Base-by-base conservation (phyloP, 495 filamentous ascomycete genomes). In the Astrocystis sublimbata region DNA sequence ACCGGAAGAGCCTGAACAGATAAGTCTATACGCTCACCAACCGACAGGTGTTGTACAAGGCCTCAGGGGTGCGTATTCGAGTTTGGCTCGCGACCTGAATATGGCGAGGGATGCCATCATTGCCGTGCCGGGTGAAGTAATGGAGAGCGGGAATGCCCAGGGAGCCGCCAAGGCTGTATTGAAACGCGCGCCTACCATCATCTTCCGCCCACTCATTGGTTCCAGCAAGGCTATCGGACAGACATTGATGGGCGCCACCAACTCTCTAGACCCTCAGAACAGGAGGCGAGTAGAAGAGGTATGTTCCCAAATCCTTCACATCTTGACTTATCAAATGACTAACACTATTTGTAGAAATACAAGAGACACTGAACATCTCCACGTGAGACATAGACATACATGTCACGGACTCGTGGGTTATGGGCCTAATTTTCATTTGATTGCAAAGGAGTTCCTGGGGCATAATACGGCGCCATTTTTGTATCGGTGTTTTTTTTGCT, bases 1-100 rank as follows among this genome's bases (percentile, higher is more conserved):
- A 26, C 84, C 85, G 24, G 88, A 90, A 41, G 88, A 88, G 54
- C 81, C 79, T 38, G 90, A 90, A 69, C 84, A 85, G 64, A 90
- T 97, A 62, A 93, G 89, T 13, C 83, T 91, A 3, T 99, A 99
- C 69, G 93, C 96, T 1, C 89, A 98, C 64, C 93, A 97, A 68
- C 96, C 96, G 0, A 79, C 94, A 38, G 91, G 90, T 2, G 88
- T 98, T 6, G 78, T 91, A 2, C 91, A 96, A 68, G 94, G 93
- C 35, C 79, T 99, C 9, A 82, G 90, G 3, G 89, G 89, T 12
- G 96, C 91, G 3, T 91, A 92, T 61, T 76, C 84, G 31, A 88
- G 91, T 62, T 83, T 99, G 33, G 89, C 93, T 65, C 86, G 91
- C 13, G 96, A 99, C 73, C 79, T 99, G 54, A 79, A 92, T 24